phyloP scores from a whole-genome alignment of 2,329 filamentous ascomycete genomes.

The Ophiostoma sp. region DNA sequence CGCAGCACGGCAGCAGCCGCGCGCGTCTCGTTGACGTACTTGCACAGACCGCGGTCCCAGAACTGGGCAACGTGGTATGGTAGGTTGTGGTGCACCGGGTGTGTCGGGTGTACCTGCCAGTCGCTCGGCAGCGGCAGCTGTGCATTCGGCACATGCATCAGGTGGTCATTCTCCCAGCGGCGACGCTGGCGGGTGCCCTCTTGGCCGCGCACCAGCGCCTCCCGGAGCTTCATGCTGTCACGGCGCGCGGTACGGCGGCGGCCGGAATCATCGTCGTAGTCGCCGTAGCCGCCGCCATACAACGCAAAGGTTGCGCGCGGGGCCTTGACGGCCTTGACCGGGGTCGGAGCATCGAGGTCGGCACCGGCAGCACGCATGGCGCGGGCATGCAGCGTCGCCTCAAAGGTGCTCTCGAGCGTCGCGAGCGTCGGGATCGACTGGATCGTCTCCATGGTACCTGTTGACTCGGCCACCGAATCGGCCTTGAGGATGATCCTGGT shows the following conservation, averaged over 20 bases:
- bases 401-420: constrained; percentile 16
- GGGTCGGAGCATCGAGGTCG: constrained; percentile 21
- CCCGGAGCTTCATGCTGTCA: constrained; percentile 52
- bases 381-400: not conserved
- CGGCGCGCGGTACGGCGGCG: too few species aligned
- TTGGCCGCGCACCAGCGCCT: constrained; percentile 78
- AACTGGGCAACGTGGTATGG: constrained; percentile 85
- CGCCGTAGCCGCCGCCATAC: constrained; percentile 23
- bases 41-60: constrained; percentile 62
- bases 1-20: constrained; percentile 38
- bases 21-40: constrained; percentile 46
- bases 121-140: constrained; percentile 76
- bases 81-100: constrained; percentile 63
- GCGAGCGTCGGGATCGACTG: not conserved
- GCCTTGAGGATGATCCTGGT: constrained; percentile 11
- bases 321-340: constrained; percentile 23
- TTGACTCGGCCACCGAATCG: not conserved
- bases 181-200: constrained; percentile 81
- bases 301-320: constrained; percentile 24
- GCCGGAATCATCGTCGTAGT: constrained; percentile 23
- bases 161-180: constrained; percentile 91
- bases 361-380: constrained; percentile 14
- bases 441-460: not conserved
- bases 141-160: constrained; percentile 79
- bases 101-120: constrained; percentile 76